phyloP scores from a whole-genome alignment of 2,329 filamentous ascomycete species.

The Eutypella sp. region DNA sequence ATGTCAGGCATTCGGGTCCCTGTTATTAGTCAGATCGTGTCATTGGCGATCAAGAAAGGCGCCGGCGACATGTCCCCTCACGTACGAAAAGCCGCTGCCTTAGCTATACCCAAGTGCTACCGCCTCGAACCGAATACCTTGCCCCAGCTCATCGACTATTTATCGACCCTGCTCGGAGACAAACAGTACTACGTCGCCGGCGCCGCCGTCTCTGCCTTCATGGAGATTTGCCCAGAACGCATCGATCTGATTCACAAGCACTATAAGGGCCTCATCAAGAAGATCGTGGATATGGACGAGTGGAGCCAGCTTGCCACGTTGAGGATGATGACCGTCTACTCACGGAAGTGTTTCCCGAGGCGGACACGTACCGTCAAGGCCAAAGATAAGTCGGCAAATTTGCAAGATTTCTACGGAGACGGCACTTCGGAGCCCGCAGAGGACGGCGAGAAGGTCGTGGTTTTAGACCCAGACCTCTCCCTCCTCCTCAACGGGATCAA shows the following conservation, averaged over 20 bases:
- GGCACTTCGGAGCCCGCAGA: constrained; percentile 41
- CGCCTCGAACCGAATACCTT: constrained; percentile 79
- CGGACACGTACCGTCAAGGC: constrained; percentile 53
- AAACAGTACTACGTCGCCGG: constrained; percentile 96
- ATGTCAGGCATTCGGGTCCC: constrained; percentile 98
- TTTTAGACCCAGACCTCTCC: constrained; percentile 77
- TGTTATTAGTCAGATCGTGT: constrained; percentile 96
- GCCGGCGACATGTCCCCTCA: constrained; percentile 90
- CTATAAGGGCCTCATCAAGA: constrained; percentile 78
- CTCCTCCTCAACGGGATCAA: constrained; percentile 74
- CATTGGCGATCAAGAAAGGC: constrained; percentile 90
- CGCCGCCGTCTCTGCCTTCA: constrained; percentile 81
- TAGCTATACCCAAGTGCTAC: constrained; percentile 96
- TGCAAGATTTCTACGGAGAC: constrained; percentile 80
- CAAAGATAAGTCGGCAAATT: constrained; percentile 33
- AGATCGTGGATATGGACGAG: constrained; percentile 98
- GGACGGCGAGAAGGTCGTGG: constrained; percentile 49
- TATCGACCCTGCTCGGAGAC: constrained; percentile 75
- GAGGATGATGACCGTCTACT: constrained; percentile 76
- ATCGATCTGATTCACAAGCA: constrained; percentile 88
- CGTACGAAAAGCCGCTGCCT: constrained; percentile 85
- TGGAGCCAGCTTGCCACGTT: constrained; percentile 89
- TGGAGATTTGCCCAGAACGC: constrained; percentile 83
- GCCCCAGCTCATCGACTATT: constrained; percentile 78
- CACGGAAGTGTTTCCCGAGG: constrained; percentile 79